phyloP scores from a whole-genome alignment of 768 basidiomycete genomes.

The Russula compacta region DNA sequence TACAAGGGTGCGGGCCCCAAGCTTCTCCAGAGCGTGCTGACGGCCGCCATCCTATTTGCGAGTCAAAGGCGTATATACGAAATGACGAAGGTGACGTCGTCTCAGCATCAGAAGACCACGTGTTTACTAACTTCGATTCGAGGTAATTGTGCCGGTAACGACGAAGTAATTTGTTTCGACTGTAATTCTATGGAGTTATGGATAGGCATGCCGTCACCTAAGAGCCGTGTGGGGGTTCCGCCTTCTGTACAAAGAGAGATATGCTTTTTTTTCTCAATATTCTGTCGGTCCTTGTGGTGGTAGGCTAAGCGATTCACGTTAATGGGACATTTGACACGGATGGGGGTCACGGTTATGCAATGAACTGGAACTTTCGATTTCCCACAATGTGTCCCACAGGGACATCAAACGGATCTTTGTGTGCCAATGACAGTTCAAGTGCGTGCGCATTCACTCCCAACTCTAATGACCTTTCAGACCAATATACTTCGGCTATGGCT shows the following conservation, averaged over 20 bases:
- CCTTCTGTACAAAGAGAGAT: background rate
- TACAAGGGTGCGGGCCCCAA: conserved; percentile 87
- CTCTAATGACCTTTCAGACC: background rate
- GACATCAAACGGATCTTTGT: background rate
- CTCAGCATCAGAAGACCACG: background rate
- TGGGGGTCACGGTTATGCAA: no score
- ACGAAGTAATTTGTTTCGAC: background rate
- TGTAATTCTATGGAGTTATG: background rate
- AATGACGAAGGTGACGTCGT: conserved; percentile 39
- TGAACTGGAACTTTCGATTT: background rate
- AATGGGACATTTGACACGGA: no score
- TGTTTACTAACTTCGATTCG: background rate
- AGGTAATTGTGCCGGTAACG: conserved; percentile 1
- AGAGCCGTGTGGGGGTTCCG: background rate
- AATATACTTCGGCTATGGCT: background rate
- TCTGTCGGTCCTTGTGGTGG: no score
- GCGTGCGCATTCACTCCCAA: background rate
- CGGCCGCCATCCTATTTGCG: conserved; percentile 89
- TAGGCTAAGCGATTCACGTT: no score
- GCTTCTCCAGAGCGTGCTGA: conserved; percentile 84
- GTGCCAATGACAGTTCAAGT: background rate
- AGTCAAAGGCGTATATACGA: conserved; percentile 79
- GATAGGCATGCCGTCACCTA: background rate
- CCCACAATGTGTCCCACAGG: background rate
- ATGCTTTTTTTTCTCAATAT: background rate